phyloP scores from a whole-genome alignment of 208 protist genomes.

The Leishmania major region DNA sequence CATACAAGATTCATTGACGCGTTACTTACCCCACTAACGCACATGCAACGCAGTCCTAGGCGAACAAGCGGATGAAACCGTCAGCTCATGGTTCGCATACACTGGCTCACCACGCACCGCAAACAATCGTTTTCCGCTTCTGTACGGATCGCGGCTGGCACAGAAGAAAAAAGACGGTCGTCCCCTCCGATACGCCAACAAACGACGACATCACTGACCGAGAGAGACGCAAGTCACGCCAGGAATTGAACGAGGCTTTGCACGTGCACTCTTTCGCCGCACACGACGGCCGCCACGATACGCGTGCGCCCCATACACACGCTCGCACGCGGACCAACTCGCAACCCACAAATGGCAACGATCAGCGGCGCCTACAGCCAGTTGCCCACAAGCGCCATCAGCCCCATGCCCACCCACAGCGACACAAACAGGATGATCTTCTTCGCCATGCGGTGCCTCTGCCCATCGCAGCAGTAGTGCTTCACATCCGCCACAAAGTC shows the following conservation, averaged over 20 bases:
- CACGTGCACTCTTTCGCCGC: background rate
- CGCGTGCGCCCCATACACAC: background rate
- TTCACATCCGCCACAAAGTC: conserved; percentile 55
- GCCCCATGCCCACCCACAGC: conserved; percentile 49
- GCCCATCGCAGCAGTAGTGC: conserved; percentile 25
- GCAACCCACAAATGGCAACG: background rate
- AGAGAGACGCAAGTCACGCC: background rate
- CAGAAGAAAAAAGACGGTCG: background rate
- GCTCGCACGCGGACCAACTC: too few species aligned
- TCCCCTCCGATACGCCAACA: background rate
- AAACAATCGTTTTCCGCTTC: background rate
- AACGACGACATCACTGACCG: background rate
- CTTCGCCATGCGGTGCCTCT: background rate
- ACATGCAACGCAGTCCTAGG: background rate
- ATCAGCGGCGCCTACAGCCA: conserved; percentile 30
- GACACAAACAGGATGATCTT: conserved; percentile 32
- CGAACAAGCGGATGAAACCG: background rate
- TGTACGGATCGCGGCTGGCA: background rate
- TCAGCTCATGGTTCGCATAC: background rate
- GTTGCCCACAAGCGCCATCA: conserved; percentile 54
- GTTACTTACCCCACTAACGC: background rate
- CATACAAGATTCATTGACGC: background rate
- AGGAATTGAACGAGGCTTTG: background rate
- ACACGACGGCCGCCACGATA: background rate
- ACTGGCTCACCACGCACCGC: background rate